These are phyloP conservation scores for Inosperma sp. DNA, from an alignment of 768 basidiomycete species.

Conservation along the genomic window DNA sequence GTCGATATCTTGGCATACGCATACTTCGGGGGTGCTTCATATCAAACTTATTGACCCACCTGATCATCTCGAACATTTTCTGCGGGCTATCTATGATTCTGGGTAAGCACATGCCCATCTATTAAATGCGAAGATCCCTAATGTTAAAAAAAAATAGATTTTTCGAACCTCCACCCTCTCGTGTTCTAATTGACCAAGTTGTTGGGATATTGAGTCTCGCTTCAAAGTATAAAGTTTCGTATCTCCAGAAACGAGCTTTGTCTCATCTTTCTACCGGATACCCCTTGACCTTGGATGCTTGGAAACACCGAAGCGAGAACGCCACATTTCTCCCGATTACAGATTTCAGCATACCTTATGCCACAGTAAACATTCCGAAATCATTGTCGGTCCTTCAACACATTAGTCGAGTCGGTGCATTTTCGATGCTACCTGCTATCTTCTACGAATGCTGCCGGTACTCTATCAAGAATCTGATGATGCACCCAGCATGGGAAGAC, in stretches of 20 bases:
- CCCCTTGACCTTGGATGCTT: constrained; percentile 9
- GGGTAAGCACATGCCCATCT: constrained; percentile 14
- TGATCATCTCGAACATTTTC: constrained; percentile 10
- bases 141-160: constrained; percentile 7
- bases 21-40: neutral
- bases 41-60: constrained; percentile 3
- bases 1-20: neutral
- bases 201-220: constrained; percentile 13
- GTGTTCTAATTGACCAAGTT: constrained; percentile 3
- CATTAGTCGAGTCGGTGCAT: neutral
- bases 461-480: constrained; percentile 8
- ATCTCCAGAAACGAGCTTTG: constrained; percentile 15
- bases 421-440: constrained; percentile 15
- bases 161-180: constrained; percentile 16
- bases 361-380: constrained; percentile 1
- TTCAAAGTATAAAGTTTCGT: constrained; percentile 13
- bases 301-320: neutral
- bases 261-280: constrained; percentile 13
- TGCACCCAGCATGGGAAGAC: neutral
- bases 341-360: neutral
- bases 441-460: constrained; percentile 19
- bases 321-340: constrained; percentile 9
- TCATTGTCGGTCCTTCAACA: constrained; percentile 7
- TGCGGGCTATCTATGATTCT: constrained; percentile 19
- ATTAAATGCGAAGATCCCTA: neutral